Base-by-base conservation (phyloP, 768 basidiomycete species). In the Crassisporium funariophilum region DNA sequence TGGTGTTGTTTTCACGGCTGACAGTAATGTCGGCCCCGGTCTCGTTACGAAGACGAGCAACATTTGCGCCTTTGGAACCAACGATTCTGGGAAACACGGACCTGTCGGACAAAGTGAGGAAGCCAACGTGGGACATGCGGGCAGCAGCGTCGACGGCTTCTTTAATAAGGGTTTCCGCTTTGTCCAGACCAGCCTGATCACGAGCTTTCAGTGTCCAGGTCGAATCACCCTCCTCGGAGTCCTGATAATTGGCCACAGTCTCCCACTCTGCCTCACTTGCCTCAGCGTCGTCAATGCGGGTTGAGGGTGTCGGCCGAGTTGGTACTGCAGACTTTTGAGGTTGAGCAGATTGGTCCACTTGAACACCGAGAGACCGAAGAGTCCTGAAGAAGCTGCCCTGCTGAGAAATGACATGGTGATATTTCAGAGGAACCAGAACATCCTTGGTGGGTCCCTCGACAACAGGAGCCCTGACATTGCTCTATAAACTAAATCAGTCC, bases 11-110 rank as follows among this genome's bases (percentile, higher is more conserved):
- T 52, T 94, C 93, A 53, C 90, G 83, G 65, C 91, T 83, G 44
- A 98, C 91, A 34, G 82, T 90, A 57, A 98, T 93, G 61, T 95
- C 92, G 44, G 94, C 88, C 33, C 91, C 90, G 42, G 89, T 95
- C 68, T 93, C 92, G 41, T 79, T 79, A 45, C 94, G 83, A 42
- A 98, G 78, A 39, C 94, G 87, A 42, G 87, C 78, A 41, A 98
- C 89, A 57, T 92, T 98, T 20, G 91, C 74, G 43, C 94, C 94
- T 70, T 95, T 95, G 9, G 86, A 71, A 29, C 95, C 95, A 52
- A 98, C 92, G 56, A 98, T 95, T 55, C 91, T 78, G 11, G 95
- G 94, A 82, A 98, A 98, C 24, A 79, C 78, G 25, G 86, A 81
- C 52, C 92, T 84, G 62, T 93, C 88, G 31, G 82, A 71, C 33